Percentiles rank a stretch among this genome's conserved stretches.
Evolutionary conservation across 495 filamentous ascomycete genomes (phyloP).

Genomic region (Neurospora africana): DNA sequence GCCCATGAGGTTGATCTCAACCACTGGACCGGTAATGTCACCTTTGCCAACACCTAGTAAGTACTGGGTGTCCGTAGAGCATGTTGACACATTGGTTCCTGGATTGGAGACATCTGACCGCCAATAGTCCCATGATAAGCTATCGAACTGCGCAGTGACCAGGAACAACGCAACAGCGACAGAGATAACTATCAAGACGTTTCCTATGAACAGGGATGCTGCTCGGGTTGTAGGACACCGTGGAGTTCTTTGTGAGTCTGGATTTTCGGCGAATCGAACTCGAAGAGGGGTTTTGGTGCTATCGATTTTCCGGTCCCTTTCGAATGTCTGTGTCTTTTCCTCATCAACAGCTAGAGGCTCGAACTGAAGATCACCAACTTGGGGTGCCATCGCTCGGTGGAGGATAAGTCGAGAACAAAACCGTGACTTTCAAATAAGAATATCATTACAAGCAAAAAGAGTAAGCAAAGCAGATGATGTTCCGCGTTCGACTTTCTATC

Average conservation of each 20-base stretch:
- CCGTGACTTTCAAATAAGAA: background rate
- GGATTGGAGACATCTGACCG: background rate
- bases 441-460: background rate
- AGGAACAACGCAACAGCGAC: background rate
- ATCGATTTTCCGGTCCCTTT: background rate
- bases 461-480: background rate
- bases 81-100: background rate
- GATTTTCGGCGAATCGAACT: background rate
- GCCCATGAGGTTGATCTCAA: constrained; percentile 84
- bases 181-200: background rate
- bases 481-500: background rate
- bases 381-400: background rate
- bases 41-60: constrained; percentile 87
- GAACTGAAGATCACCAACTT: background rate
- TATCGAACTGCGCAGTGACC: background rate
- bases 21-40: constrained; percentile 94
- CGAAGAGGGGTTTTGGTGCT: background rate
- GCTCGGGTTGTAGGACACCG: background rate
- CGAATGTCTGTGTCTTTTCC: background rate
- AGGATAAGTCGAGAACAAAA: background rate
- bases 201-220: background rate
- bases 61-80: constrained; percentile 34
- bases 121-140: background rate
- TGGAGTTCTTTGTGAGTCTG: background rate
- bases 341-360: background rate